A percentile compares a stretch with the other conserved stretches of the same genome.
phyloP scores from a whole-genome alignment of 2,329 filamentous ascomycete genomes.

The Aspergillus sp. region DNA sequence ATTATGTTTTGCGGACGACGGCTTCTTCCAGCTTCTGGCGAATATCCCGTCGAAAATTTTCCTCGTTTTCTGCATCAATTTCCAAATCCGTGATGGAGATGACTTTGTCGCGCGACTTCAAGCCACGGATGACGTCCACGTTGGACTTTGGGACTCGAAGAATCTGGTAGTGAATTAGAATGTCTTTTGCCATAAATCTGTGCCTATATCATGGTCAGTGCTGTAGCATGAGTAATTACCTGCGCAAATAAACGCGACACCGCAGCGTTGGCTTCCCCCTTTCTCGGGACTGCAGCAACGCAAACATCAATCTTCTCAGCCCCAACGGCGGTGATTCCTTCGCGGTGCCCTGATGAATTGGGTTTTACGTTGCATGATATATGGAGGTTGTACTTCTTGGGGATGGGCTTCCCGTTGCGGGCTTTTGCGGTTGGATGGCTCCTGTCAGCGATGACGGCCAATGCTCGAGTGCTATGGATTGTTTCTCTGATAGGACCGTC shows the following conservation, averaged over 20 bases:
- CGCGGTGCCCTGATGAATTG: conserved; percentile 58
- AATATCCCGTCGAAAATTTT: conserved; percentile 23
- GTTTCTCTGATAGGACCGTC: too few species aligned
- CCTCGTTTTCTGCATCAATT: conserved; percentile 30
- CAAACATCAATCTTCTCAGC: conserved; percentile 61
- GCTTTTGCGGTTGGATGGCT: conserved; percentile 10
- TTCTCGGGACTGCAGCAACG: conserved; percentile 62
- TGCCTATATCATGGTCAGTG: neutral
- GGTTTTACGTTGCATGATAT: conserved; percentile 67
- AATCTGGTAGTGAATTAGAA: conserved; percentile 37
- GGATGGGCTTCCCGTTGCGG: conserved; percentile 4
- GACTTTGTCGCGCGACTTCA: conserved; percentile 65
- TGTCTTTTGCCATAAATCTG: neutral
- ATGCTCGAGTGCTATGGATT: too few species aligned
- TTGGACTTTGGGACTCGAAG: conserved; percentile 63
- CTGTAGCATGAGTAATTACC: conserved; percentile 32
- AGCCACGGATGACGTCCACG: conserved; percentile 60
- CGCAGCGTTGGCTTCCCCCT: conserved; percentile 68
- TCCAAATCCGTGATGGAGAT: conserved; percentile 37
- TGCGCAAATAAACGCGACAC: conserved; percentile 62
- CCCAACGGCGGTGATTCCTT: conserved; percentile 59
- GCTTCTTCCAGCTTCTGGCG: conserved; percentile 19
- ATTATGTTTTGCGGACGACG: conserved; percentile 6
- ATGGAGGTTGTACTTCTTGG: conserved; percentile 45
- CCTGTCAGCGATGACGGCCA: neutral